Evolutionary conservation across 2,329 filamentous ascomycete species (phyloP).

Genomic region (Diplodia sapinea): DNA sequence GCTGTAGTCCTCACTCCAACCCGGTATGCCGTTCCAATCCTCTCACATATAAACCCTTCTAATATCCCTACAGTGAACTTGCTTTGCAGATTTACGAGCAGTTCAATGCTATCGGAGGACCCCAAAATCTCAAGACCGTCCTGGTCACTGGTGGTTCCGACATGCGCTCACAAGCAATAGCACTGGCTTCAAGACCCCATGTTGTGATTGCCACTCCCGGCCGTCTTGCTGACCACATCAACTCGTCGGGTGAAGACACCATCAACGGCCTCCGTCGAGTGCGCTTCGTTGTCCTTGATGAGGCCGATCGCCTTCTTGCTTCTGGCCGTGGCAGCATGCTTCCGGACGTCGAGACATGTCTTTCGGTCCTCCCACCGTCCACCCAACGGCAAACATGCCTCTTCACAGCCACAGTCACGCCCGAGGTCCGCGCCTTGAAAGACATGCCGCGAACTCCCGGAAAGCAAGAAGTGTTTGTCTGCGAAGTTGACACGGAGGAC

Average conservation of each 20-base stretch:
- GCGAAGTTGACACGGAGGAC: conserved; percentile 76
- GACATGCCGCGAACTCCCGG: conserved; percentile 71
- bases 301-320: conserved; percentile 87
- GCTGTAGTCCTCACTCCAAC: conserved; percentile 89
- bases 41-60: neutral
- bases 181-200: conserved; percentile 80
- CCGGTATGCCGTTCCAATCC: conserved; percentile 55
- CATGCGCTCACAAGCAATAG: conserved; percentile 88
- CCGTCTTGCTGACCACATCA: conserved; percentile 90
- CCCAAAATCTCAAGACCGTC: conserved; percentile 83
- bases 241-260: conserved; percentile 88
- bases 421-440: conserved; percentile 87
- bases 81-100: conserved; percentile 97
- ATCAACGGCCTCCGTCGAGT: conserved; percentile 79
- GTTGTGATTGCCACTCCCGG: conserved; percentile 94
- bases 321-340: conserved; percentile 84
- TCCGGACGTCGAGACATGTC: conserved; percentile 88
- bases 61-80: conserved; percentile 67
- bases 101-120: conserved; percentile 87
- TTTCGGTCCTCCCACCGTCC: conserved; percentile 79
- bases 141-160: conserved; percentile 93
- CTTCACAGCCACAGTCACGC: conserved; percentile 94
- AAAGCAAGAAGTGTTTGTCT: conserved; percentile 82
- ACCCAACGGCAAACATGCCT: conserved; percentile 86
- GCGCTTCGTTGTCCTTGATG: conserved; percentile 88